Evolutionary conservation across 352 stramenopile genomes (phyloP).

Genomic region (Pythium rishiriense): DNA sequence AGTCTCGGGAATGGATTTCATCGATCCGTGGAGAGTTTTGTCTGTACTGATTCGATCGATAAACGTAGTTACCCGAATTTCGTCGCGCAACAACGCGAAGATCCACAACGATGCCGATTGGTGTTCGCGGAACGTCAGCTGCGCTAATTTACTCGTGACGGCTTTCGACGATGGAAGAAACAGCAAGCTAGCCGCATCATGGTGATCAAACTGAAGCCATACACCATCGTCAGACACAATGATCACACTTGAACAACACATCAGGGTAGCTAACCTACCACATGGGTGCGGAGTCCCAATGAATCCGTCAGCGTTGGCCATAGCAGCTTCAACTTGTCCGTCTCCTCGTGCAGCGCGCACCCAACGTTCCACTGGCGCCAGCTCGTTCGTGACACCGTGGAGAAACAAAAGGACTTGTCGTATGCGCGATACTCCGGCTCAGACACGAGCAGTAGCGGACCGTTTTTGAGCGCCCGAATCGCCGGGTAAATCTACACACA

Average conservation of each 20-base stretch:
- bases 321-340: not conserved
- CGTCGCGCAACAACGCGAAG: not conserved
- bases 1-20: not conserved
- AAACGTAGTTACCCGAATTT: not conserved
- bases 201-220: not conserved
- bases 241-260: no score
- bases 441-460: conserved; percentile 3
- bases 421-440: not conserved
- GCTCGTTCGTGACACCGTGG: not conserved
- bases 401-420: not conserved
- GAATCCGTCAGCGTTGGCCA: conserved; percentile 21
- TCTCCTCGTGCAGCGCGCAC: not conserved
- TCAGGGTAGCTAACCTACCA: not conserved
- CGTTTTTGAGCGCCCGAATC: conserved; percentile 20
- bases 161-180: not conserved
- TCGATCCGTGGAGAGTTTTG: not conserved
- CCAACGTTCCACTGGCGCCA: conserved; percentile 13
- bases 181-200: not conserved
- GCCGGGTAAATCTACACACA: conserved; percentile 19
- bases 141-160: not conserved
- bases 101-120: not conserved
- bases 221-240: no score
- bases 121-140: no score
- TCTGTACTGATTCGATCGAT: not conserved
- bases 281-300: not conserved